Base-by-base conservation (phyloP, 345 rosid species). In the Schrenkiella parvula region DNA sequence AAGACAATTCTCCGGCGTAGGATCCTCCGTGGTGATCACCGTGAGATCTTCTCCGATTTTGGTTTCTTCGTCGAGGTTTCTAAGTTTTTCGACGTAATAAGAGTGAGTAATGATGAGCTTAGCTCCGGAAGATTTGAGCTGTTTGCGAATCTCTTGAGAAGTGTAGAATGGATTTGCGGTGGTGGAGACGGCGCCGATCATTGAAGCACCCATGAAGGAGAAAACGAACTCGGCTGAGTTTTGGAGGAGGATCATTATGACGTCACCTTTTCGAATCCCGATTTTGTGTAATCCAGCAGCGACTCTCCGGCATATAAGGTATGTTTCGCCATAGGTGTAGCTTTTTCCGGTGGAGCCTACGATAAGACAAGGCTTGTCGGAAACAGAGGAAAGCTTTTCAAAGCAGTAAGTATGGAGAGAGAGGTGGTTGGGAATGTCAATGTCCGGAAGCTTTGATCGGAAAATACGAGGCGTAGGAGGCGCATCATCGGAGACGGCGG, bases 121-220 rank as follows among this genome's bases (percentile, higher is more conserved):
- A 0, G 93, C 85, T 1, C 71, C 22, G 1, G 95, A 86, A 14
- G 77, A 55, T 12, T 17, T 53, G 8, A 84, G 59, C 42, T 93
- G 98, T 74, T 93, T 93, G 81, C 78, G 59, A 29, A 91, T 79
- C 76, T 93, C 98, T 5, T 80, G 34, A 0, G 82, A 58, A 13
- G 98, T 93, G 82, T 83, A 93, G 79, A 93, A 93, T 5, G 98
- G 98, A 44, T 93, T 93, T 2, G 93, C 96, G 0, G 93, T 81
- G 3, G 98, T 93, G 58, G 90, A 70, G 70, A 89, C 60, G 0
- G 95, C 98, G 3, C 98, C 98, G 19, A 87, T 70, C 86, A 91
- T 86, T 57, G 97, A 93, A 29, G 97, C 93, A 10, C 88, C 98
- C 79, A 93, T 78, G 86, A 93, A 93, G 21, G 91, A 58, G 83